Evolutionary conservation across 2,329 filamentous ascomycete genomes (phyloP).

Genomic region (Diaporthe citrichinensis): DNA sequence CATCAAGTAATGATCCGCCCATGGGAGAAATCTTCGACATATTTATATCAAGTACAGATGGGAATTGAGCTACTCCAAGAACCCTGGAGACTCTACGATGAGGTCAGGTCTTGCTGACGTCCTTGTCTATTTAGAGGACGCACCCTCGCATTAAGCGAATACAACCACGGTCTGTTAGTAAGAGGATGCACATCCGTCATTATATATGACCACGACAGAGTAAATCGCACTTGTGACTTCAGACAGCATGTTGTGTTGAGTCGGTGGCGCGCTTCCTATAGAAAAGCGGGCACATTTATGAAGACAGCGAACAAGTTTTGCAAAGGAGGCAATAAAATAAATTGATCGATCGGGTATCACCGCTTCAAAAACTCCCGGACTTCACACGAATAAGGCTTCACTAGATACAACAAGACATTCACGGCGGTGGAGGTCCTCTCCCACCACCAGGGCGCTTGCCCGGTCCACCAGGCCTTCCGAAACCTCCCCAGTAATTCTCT

Average conservation of each 20-base stretch:
- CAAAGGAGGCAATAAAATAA: background rate
- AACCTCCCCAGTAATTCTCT: conserved; percentile 42
- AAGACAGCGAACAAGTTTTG: too few relatives aligned
- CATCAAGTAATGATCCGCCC: too few relatives aligned
- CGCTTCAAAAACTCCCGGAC: background rate
- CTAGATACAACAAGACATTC: background rate
- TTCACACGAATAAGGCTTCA: background rate
- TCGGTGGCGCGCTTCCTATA: too few relatives aligned
- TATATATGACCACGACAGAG: background rate
- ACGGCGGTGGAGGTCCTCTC: background rate
- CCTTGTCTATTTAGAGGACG: background rate
- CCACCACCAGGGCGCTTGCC: conserved; percentile 18
- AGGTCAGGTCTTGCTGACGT: background rate
- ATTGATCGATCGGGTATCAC: background rate
- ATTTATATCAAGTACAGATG: background rate
- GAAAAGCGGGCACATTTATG: too few relatives aligned
- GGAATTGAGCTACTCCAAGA: background rate
- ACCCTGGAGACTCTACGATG: background rate
- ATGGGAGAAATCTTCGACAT: background rate
- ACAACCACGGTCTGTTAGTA: background rate
- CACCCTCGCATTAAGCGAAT: too few relatives aligned
- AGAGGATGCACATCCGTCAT: background rate
- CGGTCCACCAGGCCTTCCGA: conserved; percentile 7
- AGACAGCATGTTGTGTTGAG: background rate
- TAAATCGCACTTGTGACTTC: too few relatives aligned